Conservation (phyloP, 192 early-diverging fungal genomes). For the Allomyces javanicus region DNA sequence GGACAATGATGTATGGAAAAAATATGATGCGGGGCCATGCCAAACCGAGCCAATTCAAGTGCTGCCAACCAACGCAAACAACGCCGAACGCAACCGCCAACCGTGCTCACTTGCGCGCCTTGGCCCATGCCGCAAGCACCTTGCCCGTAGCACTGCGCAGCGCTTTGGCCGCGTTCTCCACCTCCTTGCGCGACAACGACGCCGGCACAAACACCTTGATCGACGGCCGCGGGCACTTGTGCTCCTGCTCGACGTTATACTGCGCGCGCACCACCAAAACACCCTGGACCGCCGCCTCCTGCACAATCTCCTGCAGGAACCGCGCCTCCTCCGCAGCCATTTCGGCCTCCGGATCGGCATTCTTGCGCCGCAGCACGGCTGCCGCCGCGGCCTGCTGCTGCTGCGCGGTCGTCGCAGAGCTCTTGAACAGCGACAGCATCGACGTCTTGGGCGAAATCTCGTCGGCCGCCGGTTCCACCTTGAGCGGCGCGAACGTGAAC, state of each 20-base stretch:
- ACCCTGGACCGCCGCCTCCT: constrained; percentile 58
- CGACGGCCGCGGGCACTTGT: constrained; percentile 45
- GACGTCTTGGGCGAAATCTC: constrained; percentile 3
- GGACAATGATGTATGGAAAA: no score
- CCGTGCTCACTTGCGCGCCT: neutral
- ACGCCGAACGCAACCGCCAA: no score
- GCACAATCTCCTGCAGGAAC: constrained; percentile 62
- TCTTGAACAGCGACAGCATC: constrained; percentile 48
- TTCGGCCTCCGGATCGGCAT: neutral
- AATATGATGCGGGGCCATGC: no score
- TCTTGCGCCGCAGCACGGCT: neutral
- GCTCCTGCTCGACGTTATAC: constrained; percentile 70
- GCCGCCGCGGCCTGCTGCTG: neutral
- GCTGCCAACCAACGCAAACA: no score
- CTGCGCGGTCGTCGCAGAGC: constrained; percentile 13
- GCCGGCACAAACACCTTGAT: constrained; percentile 63
- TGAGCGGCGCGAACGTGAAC: constrained; percentile 3
- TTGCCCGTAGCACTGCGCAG: constrained; percentile 51
- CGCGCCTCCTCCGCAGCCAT: constrained; percentile 21
- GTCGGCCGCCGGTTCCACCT: constrained; percentile 7
- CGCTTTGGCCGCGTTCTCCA: constrained; percentile 58
- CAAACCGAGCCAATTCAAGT: no score
- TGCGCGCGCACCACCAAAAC: constrained; percentile 71
- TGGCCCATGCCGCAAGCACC: constrained; percentile 13
- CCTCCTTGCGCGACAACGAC: constrained; percentile 59